Percentiles rank a stretch among this genome's conserved stretches.
Conservation (phyloP, 179 eudicot genomes). For the Actinidia arguta region DNA sequence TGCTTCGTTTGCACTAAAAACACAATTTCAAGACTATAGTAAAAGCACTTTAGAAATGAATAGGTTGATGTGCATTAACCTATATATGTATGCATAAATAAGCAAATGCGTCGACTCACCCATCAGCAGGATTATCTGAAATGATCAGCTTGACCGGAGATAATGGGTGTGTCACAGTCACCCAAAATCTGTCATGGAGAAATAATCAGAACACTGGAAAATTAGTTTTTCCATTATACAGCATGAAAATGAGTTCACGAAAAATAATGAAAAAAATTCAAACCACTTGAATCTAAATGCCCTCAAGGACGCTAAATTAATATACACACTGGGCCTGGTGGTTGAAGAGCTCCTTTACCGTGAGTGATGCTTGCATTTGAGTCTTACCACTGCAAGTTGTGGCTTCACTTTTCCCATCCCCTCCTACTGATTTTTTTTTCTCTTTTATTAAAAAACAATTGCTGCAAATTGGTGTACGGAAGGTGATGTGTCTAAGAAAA, state of each 20-base stretch:
- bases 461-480: too few species aligned
- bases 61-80: slow-evolving; percentile 1
- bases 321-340: background rate
- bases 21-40: too few species aligned
- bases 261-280: background rate
- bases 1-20: slow-evolving; percentile 15
- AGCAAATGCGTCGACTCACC: slow-evolving; percentile 45
- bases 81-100: background rate
- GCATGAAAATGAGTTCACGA: background rate
- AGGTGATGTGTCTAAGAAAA: too few species aligned
- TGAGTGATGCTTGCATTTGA: too few species aligned
- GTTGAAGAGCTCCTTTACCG: too few species aligned
- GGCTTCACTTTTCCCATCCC: too few species aligned
- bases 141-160: slow-evolving; percentile 57
- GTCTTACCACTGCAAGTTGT: too few species aligned
- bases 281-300: background rate
- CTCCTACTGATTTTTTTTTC: too few species aligned
- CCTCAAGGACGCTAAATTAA: background rate
- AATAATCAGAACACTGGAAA: background rate
- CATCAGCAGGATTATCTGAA: slow-evolving; percentile 50
- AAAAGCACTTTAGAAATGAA: too few species aligned
- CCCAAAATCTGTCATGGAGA: slow-evolving; percentile 58
- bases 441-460: too few species aligned
- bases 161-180: slow-evolving; percentile 48
- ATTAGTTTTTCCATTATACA: background rate